A percentile compares a stretch with the other conserved stretches of the same genome.
Conservation (phyloP, 805 yeast genomes). For the Brettanomyces custersianus region DNA sequence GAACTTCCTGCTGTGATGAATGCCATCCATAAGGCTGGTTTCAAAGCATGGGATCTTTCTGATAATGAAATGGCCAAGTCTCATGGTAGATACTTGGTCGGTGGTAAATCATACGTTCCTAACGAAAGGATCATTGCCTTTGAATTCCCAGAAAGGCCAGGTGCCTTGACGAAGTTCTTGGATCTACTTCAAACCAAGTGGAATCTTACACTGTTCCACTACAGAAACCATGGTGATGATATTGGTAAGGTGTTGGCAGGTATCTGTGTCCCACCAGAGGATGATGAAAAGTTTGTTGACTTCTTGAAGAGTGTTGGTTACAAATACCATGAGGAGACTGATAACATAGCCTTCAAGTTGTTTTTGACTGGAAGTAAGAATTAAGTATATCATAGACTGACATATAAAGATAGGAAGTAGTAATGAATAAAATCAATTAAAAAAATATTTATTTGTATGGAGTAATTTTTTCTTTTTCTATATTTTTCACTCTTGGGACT, state of each 20-base stretch:
- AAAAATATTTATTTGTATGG: too few species aligned
- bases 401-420: too few species aligned
- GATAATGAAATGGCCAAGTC: constrained; percentile 92
- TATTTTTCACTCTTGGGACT: too few species aligned
- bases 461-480: too few species aligned
- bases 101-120: constrained; percentile 70
- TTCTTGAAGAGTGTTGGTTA: constrained; percentile 72
- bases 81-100: constrained; percentile 93
- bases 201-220: constrained; percentile 93
- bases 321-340: constrained; percentile 70
- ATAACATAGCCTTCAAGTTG: constrained; percentile 76
- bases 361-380: constrained; percentile 43
- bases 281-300: constrained; percentile 51
- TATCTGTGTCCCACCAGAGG: constrained; percentile 70
- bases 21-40: constrained; percentile 52
- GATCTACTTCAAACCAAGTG: constrained; percentile 63
- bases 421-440: too few species aligned
- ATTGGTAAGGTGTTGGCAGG: constrained; percentile 91
- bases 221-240: constrained; percentile 95
- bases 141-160: constrained; percentile 97
- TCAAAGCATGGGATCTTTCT: constrained; percentile 74
- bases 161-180: constrained; percentile 80
- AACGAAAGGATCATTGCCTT: constrained; percentile 76
- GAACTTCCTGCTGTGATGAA: constrained; percentile 62
- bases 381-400: background rate